phyloP scores from a whole-genome alignment of 179 eudicot genomes.

The Sideroxylon spinosum region DNA sequence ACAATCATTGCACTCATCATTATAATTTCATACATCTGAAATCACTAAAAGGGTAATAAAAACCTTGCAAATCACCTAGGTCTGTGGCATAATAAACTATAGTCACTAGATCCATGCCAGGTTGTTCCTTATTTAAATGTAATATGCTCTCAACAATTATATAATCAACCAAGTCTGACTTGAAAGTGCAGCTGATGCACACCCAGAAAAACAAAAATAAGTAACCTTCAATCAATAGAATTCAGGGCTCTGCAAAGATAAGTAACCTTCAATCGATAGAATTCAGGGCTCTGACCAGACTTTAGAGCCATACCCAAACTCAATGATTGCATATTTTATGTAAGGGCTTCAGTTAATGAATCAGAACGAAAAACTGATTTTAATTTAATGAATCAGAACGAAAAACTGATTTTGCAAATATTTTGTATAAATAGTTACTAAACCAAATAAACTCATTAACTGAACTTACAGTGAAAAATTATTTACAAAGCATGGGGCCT shows the following conservation, averaged over 20 bases:
- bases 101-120: slow-evolving; percentile 3
- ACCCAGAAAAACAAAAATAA: too few species aligned
- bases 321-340: background rate
- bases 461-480: background rate
- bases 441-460: background rate
- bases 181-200: background rate
- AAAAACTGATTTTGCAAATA: slow-evolving; percentile 1
- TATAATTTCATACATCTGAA: too few species aligned
- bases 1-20: too few species aligned
- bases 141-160: background rate
- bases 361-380: background rate
- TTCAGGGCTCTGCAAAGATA: background rate
- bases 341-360: background rate
- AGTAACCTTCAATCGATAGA: slow-evolving; percentile 2
- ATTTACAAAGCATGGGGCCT: background rate
- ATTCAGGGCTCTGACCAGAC: background rate
- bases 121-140: background rate
- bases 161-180: background rate
- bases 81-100: slow-evolving; percentile 1
- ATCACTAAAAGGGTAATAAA: background rate
- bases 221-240: background rate
- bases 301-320: slow-evolving; percentile 1
- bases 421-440: background rate
- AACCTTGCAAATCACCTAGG: background rate
- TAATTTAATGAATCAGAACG: background rate